Evolutionary conservation across 306 rosid species (phyloP).

Genomic region (Benincasa hispida): DNA sequence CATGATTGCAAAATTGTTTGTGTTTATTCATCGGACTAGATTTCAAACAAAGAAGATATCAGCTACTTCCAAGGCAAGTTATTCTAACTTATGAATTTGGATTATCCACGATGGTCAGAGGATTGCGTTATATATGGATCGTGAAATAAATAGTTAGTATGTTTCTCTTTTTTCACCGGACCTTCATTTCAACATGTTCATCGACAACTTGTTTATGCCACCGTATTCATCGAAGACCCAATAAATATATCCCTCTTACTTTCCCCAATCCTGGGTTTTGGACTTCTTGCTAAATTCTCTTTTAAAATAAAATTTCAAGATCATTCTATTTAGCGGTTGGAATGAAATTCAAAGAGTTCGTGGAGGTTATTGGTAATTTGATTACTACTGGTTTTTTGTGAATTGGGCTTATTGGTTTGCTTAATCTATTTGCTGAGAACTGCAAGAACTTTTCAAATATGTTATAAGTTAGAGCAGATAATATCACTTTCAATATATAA

Average conservation of each 20-base stretch:
- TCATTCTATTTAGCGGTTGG: background rate
- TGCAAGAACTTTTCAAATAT: background rate
- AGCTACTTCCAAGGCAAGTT: conserved; percentile 71
- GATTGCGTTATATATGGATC: background rate
- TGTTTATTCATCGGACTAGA: conserved; percentile 82
- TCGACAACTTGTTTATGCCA: background rate
- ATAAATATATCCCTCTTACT: background rate
- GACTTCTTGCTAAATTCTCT: background rate
- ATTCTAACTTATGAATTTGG: background rate
- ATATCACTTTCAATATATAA: background rate
- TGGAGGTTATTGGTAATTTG: background rate
- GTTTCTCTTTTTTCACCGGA: background rate
- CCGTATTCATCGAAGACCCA: background rate
- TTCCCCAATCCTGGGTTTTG: background rate
- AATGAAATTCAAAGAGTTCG: background rate
- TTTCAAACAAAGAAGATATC: conserved; percentile 73
- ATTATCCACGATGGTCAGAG: background rate
- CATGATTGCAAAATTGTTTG: conserved; percentile 74
- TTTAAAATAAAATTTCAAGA: background rate
- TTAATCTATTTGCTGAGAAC: background rate
- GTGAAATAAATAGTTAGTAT: background rate
- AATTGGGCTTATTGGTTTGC: background rate
- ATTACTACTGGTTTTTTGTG: too few relatives aligned
- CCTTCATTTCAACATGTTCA: background rate
- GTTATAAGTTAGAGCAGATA: background rate